Conservation (phyloP, 331 rosid species). For the Telfairia occidentalis region DNA sequence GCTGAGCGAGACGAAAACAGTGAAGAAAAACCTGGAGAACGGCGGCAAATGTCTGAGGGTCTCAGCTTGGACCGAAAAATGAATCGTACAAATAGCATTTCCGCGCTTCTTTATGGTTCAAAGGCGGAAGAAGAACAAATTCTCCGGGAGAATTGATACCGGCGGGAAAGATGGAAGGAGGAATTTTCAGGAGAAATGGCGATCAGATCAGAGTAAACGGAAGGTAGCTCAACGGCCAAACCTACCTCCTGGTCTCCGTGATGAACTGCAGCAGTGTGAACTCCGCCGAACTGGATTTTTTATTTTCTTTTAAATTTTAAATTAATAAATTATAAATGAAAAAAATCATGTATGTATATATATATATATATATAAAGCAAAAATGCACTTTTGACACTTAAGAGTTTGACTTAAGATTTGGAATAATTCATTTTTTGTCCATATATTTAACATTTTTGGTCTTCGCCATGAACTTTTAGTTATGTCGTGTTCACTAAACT, state of each 20-base stretch:
- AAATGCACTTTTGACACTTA: too few species aligned
- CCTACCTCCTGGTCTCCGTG: neutral
- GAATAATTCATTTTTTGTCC: too few species aligned
- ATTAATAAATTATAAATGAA: too few species aligned
- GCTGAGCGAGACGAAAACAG: constrained; percentile 19
- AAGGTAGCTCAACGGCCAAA: neutral
- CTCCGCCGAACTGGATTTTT: neutral
- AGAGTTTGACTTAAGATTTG: too few species aligned
- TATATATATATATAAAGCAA: too few species aligned
- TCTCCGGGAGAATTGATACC: neutral
- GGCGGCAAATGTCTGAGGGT: constrained; percentile 24
- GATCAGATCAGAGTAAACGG: neutral
- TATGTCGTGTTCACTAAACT: too few species aligned
- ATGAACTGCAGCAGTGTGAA: neutral
- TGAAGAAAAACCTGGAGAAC: constrained; percentile 22
- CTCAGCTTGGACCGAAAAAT: constrained; percentile 21
- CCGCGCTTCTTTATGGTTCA: neutral
- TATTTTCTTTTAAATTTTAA: neutral
- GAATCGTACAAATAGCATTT: constrained; percentile 41
- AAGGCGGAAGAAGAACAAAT: neutral
- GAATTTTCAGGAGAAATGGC: neutral
- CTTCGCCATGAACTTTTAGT: too few species aligned
- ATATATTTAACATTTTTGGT: too few species aligned
- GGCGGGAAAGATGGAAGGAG: neutral
- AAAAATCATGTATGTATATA: too few species aligned